Conservation (phyloP, 23 red algal species). For the Agarophyton chilense region DNA sequence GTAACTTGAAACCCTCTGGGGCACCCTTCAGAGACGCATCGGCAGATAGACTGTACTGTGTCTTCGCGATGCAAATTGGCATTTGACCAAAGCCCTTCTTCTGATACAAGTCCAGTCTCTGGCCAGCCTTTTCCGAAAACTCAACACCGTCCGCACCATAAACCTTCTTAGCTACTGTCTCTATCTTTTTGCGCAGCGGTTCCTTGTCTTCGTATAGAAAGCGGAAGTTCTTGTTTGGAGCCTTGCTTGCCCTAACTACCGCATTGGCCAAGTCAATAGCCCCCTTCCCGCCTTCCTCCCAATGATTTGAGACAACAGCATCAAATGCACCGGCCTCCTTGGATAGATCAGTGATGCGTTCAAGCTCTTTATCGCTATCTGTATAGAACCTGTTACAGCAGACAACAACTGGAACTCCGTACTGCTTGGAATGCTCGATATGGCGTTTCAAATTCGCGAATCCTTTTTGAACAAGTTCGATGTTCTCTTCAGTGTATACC, state of each 20-base stretch:
- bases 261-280: conserved; percentile 84
- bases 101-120: conserved; percentile 76
- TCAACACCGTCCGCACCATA: conserved; percentile 90
- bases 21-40: conserved; percentile 86
- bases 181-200: conserved; percentile 79
- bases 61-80: conserved; percentile 98
- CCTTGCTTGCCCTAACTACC: conserved; percentile 76
- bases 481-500: conserved; percentile 75
- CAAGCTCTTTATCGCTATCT: conserved; percentile 84
- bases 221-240: conserved; percentile 23
- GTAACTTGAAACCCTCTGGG: conserved; percentile 83
- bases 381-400: conserved; percentile 86
- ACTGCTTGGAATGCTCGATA: conserved; percentile 82
- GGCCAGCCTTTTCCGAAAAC: conserved; percentile 66
- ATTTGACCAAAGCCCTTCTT: conserved; percentile 81
- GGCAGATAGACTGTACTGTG: conserved; percentile 93
- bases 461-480: conserved; percentile 84
- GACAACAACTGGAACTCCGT: conserved; percentile 89
- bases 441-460: conserved; percentile 89
- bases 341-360: conserved; percentile 62
- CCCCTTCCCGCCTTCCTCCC: conserved; percentile 88
- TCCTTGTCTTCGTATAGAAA: conserved; percentile 74
- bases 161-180: conserved; percentile 73
- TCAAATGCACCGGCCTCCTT: conserved; percentile 85
- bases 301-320: conserved; percentile 95